Conservation (phyloP, 2,329 filamentous ascomycete species). For the Cytospora paraplurivora region DNA sequence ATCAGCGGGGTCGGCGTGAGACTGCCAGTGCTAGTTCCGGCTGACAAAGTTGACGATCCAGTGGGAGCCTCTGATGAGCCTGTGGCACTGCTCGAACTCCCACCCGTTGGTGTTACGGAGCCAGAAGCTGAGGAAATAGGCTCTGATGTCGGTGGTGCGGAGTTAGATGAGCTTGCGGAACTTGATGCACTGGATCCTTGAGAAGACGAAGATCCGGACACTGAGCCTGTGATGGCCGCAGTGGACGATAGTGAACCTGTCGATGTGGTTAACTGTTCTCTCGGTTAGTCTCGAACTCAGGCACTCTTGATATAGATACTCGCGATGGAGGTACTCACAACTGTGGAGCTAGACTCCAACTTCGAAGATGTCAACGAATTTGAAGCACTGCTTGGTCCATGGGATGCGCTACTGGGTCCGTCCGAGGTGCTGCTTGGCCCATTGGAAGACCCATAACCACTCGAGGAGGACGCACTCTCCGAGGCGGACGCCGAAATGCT, state of each 20-base stretch:
- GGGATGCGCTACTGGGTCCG: not conserved
- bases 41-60: not conserved
- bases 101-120: not conserved
- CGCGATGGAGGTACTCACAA: slow-evolving; percentile 7
- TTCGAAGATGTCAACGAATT: not conserved
- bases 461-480: not conserved
- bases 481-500: not conserved
- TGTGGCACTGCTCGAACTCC: slow-evolving; percentile 1
- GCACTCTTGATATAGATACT: not conserved
- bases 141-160: not conserved
- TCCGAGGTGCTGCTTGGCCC: not conserved
- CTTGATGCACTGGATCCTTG: not conserved
- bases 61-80: slow-evolving; percentile 5
- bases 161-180: slow-evolving; percentile 1
- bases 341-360: slow-evolving; percentile 4
- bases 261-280: not conserved
- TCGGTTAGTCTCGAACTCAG: not conserved
- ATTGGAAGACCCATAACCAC: not conserved
- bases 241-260: not conserved
- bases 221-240: not conserved
- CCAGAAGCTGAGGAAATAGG: not conserved
- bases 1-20: not conserved
- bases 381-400: slow-evolving; percentile 1
- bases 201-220: slow-evolving; percentile 1
- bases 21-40: not conserved